These are phyloP conservation scores for Cordyceps militaris DNA, from an alignment of 2,329 filamentous ascomycete species.

Conservation along the genomic window DNA sequence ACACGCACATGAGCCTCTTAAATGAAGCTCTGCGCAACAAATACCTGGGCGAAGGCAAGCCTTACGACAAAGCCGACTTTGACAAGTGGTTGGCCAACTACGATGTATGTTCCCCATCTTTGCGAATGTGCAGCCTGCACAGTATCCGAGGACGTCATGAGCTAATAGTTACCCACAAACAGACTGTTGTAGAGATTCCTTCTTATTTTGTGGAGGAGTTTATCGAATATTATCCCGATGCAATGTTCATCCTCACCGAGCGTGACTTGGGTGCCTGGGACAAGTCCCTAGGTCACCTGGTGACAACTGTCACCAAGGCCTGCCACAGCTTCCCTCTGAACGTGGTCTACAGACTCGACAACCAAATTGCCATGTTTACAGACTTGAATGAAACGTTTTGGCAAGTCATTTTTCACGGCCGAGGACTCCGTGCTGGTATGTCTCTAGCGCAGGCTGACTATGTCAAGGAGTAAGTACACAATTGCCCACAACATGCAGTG, in stretches of 20 bases:
- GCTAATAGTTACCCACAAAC: background rate
- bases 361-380: background rate
- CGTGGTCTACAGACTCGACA: slow-evolving; percentile 21
- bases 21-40: slow-evolving; percentile 26
- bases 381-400: background rate
- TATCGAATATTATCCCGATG: slow-evolving; percentile 26
- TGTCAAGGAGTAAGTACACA: background rate
- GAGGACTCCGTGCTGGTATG: background rate
- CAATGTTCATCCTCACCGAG: slow-evolving; percentile 31
- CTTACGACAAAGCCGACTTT: slow-evolving; percentile 29
- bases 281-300: slow-evolving; percentile 25
- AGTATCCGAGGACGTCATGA: background rate
- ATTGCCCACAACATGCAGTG: background rate
- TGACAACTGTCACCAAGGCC: background rate
- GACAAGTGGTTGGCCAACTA: slow-evolving; percentile 34
- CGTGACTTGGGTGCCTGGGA: slow-evolving; percentile 29
- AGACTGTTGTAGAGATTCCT: slow-evolving; percentile 1
- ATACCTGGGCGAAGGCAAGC: slow-evolving; percentile 21
- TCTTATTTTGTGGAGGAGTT: slow-evolving; percentile 23
- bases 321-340: slow-evolving; percentile 20
- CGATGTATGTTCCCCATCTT: slow-evolving; percentile 22
- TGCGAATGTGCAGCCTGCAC: no score
- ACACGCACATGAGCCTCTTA: slow-evolving; percentile 21
- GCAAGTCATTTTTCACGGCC: slow-evolving; percentile 4
- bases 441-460: slow-evolving; percentile 1